Evolutionary conservation across 805 yeast species (phyloP).

Genomic region (Torulaspora indica): DNA sequence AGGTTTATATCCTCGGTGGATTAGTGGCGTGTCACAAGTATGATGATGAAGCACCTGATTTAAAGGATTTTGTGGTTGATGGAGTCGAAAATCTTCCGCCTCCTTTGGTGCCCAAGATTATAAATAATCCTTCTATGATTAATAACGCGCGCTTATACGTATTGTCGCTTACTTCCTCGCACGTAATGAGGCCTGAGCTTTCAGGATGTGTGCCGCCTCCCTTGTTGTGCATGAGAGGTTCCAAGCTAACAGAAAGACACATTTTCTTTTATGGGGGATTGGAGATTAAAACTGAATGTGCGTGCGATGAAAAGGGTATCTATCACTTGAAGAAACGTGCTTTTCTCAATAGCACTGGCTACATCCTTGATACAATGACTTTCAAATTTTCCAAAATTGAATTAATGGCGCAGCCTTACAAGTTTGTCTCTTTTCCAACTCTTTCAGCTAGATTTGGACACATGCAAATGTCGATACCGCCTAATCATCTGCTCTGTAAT

Average conservation of each 20-base stretch:
- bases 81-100: slow-evolving; percentile 43
- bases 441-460: slow-evolving; percentile 41
- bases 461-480: slow-evolving; percentile 30
- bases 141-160: slow-evolving; percentile 39
- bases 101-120: slow-evolving; percentile 41
- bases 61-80: slow-evolving; percentile 37
- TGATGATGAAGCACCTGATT: slow-evolving; percentile 31
- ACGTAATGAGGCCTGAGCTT: slow-evolving; percentile 34
- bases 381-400: slow-evolving; percentile 47
- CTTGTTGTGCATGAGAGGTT: slow-evolving; percentile 45
- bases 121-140: slow-evolving; percentile 41
- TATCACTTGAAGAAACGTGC: slow-evolving; percentile 41
- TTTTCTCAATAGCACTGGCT: slow-evolving; percentile 49
- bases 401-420: slow-evolving; percentile 35
- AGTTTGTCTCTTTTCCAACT: slow-evolving; percentile 30
- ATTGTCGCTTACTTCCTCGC: slow-evolving; percentile 40
- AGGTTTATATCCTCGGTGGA: slow-evolving; percentile 46
- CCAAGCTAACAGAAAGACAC: slow-evolving; percentile 51
- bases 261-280: slow-evolving; percentile 70
- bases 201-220: slow-evolving; percentile 49
- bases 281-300: slow-evolving; percentile 38
- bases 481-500: not conserved
- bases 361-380: slow-evolving; percentile 52
- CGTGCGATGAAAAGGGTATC: slow-evolving; percentile 33
- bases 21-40: slow-evolving; percentile 30